Evolutionary conservation across 2,329 filamentous ascomycete species (phyloP).

Genomic region (Penicillium sp.): DNA sequence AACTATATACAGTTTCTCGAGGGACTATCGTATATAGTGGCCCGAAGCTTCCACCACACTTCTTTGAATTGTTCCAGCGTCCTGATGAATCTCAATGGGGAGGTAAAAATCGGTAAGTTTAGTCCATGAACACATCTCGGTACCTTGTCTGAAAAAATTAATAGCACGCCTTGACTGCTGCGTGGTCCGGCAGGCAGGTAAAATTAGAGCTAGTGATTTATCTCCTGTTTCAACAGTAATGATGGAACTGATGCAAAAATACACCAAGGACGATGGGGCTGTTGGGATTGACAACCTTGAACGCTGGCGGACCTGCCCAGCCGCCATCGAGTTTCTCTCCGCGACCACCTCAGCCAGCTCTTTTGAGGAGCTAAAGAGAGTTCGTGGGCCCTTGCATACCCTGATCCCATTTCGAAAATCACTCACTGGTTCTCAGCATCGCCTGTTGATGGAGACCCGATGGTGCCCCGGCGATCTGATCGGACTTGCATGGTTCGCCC

Average conservation of each 20-base stretch:
- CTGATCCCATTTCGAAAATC: too few species aligned
- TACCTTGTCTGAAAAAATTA: too few species aligned
- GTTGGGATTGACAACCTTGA: constrained; percentile 33
- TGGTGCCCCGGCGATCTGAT: constrained; percentile 14
- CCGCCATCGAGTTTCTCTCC: constrained; percentile 13
- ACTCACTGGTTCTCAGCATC: constrained; percentile 12
- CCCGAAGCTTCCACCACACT: constrained; percentile 10
- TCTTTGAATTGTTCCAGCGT: constrained; percentile 25
- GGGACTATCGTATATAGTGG: too few species aligned
- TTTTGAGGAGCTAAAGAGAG: constrained; percentile 17
- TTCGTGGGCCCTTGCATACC: constrained; percentile 3
- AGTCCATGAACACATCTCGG: background rate
- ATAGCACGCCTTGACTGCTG: too few species aligned
- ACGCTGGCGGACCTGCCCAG: constrained; percentile 5
- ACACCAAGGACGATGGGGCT: constrained; percentile 33
- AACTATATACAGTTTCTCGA: too few species aligned
- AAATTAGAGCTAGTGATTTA: too few species aligned
- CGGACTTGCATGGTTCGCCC: constrained; percentile 17
- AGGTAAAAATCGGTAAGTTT: constrained; percentile 25
- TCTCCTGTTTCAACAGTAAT: too few species aligned
- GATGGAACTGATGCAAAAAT: constrained; percentile 38
- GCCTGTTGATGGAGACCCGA: constrained; percentile 14
- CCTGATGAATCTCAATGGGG: constrained; percentile 18
- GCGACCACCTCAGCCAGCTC: constrained; percentile 12
- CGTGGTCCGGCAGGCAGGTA: too few species aligned